Evolutionary conservation across 345 rosid species (phyloP).

Genomic region (Microcos paniculata): DNA sequence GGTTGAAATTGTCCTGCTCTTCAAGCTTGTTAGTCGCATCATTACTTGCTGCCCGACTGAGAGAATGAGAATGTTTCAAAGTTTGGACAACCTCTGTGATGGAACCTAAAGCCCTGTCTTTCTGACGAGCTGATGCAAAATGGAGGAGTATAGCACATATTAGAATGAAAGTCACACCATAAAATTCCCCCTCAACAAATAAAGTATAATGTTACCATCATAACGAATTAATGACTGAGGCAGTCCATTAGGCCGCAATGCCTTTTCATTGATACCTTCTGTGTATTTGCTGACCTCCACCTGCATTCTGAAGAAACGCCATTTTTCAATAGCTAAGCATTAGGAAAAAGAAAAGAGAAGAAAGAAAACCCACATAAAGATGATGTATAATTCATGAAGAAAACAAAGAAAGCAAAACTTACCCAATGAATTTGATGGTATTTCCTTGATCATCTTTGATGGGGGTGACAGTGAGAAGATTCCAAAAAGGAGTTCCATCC

Average conservation of each 20-base stretch:
- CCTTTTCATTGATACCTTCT: constrained; percentile 76
- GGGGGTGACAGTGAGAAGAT: constrained; percentile 90
- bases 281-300: constrained; percentile 97
- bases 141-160: neutral
- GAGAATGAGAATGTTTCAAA: constrained; percentile 57
- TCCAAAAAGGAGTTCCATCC: constrained; percentile 93
- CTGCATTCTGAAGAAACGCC: constrained; percentile 72
- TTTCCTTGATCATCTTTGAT: constrained; percentile 81
- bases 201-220: constrained; percentile 51
- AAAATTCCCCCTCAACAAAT: neutral
- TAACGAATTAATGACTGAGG: constrained; percentile 82
- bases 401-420: constrained; percentile 11
- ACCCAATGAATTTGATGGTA: constrained; percentile 93
- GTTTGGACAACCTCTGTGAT: constrained; percentile 91
- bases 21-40: constrained; percentile 26
- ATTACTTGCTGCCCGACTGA: constrained; percentile 35
- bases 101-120: constrained; percentile 74
- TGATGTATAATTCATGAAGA: neutral
- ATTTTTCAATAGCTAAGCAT: neutral
- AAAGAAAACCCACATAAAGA: neutral
- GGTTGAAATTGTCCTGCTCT: constrained; percentile 37
- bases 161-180: neutral
- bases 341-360: neutral
- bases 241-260: constrained; percentile 85
- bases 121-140: constrained; percentile 70